phyloP scores from a whole-genome alignment of 192 early-diverging fungal genomes.

The Borealophlyctis nickersoniae region DNA sequence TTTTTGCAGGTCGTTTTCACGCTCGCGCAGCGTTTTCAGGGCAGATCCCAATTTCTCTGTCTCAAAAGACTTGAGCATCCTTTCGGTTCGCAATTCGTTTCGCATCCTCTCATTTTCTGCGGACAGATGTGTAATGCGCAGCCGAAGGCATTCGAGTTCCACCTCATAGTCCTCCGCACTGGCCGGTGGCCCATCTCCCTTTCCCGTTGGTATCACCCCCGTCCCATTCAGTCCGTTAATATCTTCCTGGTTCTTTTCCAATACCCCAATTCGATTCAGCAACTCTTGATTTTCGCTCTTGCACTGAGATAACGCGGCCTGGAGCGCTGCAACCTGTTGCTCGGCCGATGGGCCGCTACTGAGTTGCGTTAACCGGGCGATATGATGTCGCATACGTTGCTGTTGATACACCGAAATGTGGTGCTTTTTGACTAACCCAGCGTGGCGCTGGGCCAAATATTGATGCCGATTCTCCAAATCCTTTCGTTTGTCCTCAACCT shows the following conservation, averaged over 20 bases:
- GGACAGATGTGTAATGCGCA: constrained; percentile 25
- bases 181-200: not conserved
- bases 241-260: constrained; percentile 21
- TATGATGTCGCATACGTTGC: constrained; percentile 42
- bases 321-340: constrained; percentile 21
- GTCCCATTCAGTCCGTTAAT: not conserved
- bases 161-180: not conserved
- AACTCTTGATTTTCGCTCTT: constrained; percentile 36
- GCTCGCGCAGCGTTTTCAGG: constrained; percentile 27
- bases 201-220: not conserved
- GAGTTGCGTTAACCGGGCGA: constrained; percentile 35
- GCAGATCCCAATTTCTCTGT: constrained; percentile 33
- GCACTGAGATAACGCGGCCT: constrained; percentile 31
- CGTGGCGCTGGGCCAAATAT: constrained; percentile 24
- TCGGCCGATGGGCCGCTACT: constrained; percentile 12
- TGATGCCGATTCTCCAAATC: constrained; percentile 26
- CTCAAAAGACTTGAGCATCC: constrained; percentile 33
- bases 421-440: constrained; percentile 34
- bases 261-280: constrained; percentile 12
- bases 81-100: constrained; percentile 21
- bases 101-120: constrained; percentile 15
- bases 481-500: constrained; percentile 38
- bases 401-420: constrained; percentile 35
- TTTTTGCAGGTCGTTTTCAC: constrained; percentile 30
- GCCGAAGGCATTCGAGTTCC: constrained; percentile 21